Base-by-base conservation (phyloP, 2,329 filamentous ascomycete genomes). In the Ascochyta fabae region DNA sequence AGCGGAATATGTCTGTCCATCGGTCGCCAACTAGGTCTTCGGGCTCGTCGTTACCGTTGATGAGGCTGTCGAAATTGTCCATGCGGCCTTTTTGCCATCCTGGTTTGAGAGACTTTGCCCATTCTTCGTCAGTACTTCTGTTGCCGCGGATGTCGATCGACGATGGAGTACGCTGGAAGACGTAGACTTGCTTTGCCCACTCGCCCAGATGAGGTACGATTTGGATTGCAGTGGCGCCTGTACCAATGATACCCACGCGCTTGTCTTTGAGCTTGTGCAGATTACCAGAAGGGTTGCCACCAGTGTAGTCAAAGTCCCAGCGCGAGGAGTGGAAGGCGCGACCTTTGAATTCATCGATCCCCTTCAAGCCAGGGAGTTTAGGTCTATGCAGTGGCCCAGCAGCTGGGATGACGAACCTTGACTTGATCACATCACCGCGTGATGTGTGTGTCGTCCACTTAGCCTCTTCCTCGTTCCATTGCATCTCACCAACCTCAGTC, bases 101-200 rank as follows among this genome's bases (percentile, higher is more conserved):
- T 2, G 68, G 54, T 22, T 58, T 24, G 9, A 66, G 58, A 2
- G 34, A 42, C 9, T 56, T 47, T 2, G 53, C 59, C 62, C 63
- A 67, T 7, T 47, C 43, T 5, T 53, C 38, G 19, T 66, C 58
- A 0, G 65, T 69, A 12, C 55, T 48, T 35, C 54, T 48, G 26
- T 69, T 69, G 23, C 49, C 74, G 9, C 80, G 77, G 16, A 64
- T 60, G 22, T 74, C 74, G 4, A 82, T 73, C 0, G 71, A 70
- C 1, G 78, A 76, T 3, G 83, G 83, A 3, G 84, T 86, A 3
- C 84, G 79, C 65, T 86, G 83, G 64, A 86, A 78, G n/a, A 86
- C 82, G 58, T 79, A 83, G 3, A 86, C 64, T 35, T 84, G 72
- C 43, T 81, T 79, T 0, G 81, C 78, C 54, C 75, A 81, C 42